Percentiles rank a stretch among this genome's conserved stretches.
These are phyloP conservation scores for Dictyostelium intermedium DNA, from an alignment of 78 protist species.

Conservation along the genomic window DNA sequence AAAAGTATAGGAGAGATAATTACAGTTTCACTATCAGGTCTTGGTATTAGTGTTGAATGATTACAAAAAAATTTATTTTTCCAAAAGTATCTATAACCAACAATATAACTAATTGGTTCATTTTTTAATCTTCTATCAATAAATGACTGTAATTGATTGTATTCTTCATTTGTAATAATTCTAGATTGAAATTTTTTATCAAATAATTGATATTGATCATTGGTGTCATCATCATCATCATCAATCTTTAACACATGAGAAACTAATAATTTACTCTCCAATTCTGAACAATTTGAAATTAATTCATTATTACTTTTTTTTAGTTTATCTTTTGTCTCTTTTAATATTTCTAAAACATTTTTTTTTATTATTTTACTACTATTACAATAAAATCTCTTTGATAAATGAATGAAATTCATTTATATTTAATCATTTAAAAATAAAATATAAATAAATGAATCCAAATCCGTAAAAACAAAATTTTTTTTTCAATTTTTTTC, in stretches of 20 bases:
- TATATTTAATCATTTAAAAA: background rate
- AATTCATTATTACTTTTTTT: background rate
- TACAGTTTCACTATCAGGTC: constrained; percentile 67
- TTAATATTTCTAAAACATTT: background rate
- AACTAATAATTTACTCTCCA: constrained; percentile 35
- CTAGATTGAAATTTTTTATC: background rate
- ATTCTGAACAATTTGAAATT: background rate
- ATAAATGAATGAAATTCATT: background rate
- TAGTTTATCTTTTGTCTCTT: background rate
- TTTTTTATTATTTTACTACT: background rate
- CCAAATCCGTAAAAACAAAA: too few relatives aligned
- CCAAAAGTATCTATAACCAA: constrained; percentile 70
- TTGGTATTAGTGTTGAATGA: constrained; percentile 45
- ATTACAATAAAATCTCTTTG: background rate
- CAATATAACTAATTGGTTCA: constrained; percentile 65
- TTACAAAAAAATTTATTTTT: constrained; percentile 47
- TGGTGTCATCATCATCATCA: background rate
- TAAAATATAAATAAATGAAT: too few relatives aligned
- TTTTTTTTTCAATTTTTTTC: too few relatives aligned
- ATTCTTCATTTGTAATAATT: background rate
- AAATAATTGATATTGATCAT: background rate
- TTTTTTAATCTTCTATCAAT: constrained; percentile 10
- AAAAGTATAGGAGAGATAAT: too few relatives aligned
- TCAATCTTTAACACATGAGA: constrained; percentile 4
- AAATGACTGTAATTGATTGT: background rate